Conservation (phyloP, 768 basidiomycete genomes). For the Trametes cinnabarina region DNA sequence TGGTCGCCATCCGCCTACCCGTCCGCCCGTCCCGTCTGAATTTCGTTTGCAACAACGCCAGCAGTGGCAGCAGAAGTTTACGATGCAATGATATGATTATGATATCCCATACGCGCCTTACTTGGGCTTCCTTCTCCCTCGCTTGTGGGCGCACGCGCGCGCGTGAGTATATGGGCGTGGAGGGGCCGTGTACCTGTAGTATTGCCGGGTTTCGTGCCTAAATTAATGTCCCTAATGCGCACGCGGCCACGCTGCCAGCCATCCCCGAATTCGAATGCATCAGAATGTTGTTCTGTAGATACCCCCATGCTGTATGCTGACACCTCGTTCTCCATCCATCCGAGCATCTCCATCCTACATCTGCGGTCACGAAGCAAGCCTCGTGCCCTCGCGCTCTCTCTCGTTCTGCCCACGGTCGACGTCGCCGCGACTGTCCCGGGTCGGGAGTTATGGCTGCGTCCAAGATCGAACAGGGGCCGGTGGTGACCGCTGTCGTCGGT, state of each 20-base stretch:
- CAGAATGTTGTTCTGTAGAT: not conserved
- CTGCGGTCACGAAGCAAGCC: not conserved
- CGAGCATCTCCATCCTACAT: not conserved
- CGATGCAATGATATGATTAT: not conserved
- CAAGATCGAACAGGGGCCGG: no score
- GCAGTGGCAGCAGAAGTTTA: not conserved
- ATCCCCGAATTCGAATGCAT: no score
- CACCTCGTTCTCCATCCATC: not conserved
- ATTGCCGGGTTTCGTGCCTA: conserved; percentile 20
- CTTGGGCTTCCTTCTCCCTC: not conserved
- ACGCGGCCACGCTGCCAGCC: not conserved
- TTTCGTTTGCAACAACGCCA: not conserved
- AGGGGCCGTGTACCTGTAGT: conserved; percentile 16
- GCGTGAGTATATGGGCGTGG: not conserved
- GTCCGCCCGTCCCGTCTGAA: not conserved
- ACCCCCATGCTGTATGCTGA: not conserved
- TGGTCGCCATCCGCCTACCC: not conserved
- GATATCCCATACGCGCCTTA: not conserved
- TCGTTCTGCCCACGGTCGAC: not conserved
- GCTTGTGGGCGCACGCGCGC: not conserved
- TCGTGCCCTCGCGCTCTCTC: not conserved
- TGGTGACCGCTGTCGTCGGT: no score
- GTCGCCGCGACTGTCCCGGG: not conserved
- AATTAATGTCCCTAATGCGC: conserved; percentile 18
- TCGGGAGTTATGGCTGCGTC: no score